These are phyloP conservation scores for Cercis canadensis DNA, from an alignment of 306 rosid species.

Conservation along the genomic window DNA sequence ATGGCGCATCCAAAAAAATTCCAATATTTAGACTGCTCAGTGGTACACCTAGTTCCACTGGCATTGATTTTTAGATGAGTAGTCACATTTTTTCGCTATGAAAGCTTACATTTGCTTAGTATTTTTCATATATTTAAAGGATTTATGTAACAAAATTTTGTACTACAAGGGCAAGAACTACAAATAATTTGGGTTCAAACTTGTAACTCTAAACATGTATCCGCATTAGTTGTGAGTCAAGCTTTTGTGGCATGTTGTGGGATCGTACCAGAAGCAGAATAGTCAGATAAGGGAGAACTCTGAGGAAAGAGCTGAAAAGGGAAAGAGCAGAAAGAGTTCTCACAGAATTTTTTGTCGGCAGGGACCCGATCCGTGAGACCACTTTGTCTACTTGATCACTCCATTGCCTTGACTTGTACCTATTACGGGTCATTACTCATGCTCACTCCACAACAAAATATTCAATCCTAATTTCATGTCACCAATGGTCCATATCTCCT, in stretches of 20 bases:
- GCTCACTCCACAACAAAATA: slow-evolving; percentile 16
- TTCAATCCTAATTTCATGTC: slow-evolving; percentile 32
- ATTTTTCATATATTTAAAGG: too few relatives aligned
- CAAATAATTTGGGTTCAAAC: too few relatives aligned
- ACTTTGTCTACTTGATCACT: slow-evolving; percentile 30
- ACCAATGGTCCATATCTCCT: slow-evolving; percentile 18
- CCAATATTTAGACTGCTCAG: too few relatives aligned
- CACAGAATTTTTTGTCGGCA: slow-evolving; percentile 26
- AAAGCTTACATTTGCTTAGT: too few relatives aligned
- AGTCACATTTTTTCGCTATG: too few relatives aligned
- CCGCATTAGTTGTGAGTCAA: too few relatives aligned
- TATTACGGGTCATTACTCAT: slow-evolving; percentile 32
- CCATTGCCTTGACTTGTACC: slow-evolving; percentile 28
- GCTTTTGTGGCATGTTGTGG: neutral
- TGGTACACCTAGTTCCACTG: too few relatives aligned
- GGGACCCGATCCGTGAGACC: slow-evolving; percentile 42
- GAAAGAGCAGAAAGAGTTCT: slow-evolving; percentile 35
- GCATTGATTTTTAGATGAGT: too few relatives aligned
- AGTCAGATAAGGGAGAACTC: slow-evolving; percentile 18
- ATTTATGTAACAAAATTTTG: too few relatives aligned
- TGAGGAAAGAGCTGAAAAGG: slow-evolving; percentile 33
- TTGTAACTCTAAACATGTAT: too few relatives aligned
- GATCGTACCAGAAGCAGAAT: neutral
- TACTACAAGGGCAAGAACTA: too few relatives aligned
- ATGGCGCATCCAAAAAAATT: too few relatives aligned